Conservation (phyloP, 1,139 yeast genomes). For the Suhomyces yuchorum region DNA sequence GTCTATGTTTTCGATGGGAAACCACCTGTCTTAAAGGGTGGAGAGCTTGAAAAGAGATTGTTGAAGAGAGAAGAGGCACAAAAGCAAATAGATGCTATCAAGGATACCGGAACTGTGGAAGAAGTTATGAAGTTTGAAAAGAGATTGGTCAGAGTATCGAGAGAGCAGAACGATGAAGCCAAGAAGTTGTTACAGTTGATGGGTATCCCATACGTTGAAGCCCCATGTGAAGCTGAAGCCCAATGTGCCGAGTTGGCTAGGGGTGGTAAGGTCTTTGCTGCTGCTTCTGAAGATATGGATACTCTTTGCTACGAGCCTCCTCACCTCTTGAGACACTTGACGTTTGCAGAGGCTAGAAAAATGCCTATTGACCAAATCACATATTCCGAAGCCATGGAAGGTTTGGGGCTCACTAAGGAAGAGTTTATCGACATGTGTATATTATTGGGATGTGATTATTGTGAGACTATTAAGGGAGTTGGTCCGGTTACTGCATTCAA, state of each 20-base stretch:
- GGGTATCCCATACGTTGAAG: slow-evolving; percentile 94
- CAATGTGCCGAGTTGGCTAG: slow-evolving; percentile 94
- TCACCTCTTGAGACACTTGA: slow-evolving; percentile 77
- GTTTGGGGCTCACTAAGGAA: slow-evolving; percentile 67
- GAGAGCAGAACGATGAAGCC: slow-evolving; percentile 93
- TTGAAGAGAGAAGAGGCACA: slow-evolving; percentile 83
- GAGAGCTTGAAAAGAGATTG: slow-evolving; percentile 85
- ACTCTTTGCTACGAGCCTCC: slow-evolving; percentile 92
- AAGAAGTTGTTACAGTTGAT: slow-evolving; percentile 72
- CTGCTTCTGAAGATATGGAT: slow-evolving; percentile 99
- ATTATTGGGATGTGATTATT: slow-evolving; percentile 92
- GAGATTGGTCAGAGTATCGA: slow-evolving; percentile 83
- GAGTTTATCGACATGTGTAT: slow-evolving; percentile 92
- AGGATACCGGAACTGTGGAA: slow-evolving; percentile 78
- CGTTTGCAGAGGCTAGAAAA: slow-evolving; percentile 91
- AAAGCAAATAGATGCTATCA: slow-evolving; percentile 67
- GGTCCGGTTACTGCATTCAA: slow-evolving; percentile 95
- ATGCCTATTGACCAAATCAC: slow-evolving; percentile 88
- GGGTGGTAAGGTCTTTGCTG: slow-evolving; percentile 89
- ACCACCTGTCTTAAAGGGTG: slow-evolving; percentile 90
- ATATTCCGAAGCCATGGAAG: slow-evolving; percentile 68
- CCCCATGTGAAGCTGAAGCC: slow-evolving; percentile 99
- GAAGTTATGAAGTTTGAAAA: slow-evolving; percentile 79
- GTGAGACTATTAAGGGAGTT: slow-evolving; percentile 91
- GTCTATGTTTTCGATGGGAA: slow-evolving; percentile 96